A percentile compares a stretch with the other conserved stretches of the same genome.
Evolutionary conservation across 192 early-diverging fungal species (phyloP).

Genomic region (Gonapodya prolifera): DNA sequence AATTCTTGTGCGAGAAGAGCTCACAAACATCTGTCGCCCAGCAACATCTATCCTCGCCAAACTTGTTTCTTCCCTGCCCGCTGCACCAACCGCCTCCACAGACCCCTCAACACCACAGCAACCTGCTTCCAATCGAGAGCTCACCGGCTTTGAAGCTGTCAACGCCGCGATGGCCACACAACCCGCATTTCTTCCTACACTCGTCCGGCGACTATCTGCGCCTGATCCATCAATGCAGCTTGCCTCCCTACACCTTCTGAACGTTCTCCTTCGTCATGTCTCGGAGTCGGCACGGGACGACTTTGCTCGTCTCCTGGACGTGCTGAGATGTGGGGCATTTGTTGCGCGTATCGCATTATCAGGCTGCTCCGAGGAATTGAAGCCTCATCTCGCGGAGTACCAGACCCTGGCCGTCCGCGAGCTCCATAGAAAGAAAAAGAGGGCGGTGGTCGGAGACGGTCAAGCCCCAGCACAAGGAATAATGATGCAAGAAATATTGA

Average conservation of each 20-base stretch:
- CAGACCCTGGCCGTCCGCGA: conserved; percentile 48
- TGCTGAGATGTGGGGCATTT: conserved; percentile 27
- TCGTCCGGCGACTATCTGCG: conserved; percentile 42
- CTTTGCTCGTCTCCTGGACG: conserved; percentile 34
- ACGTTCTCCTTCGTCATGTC: conserved; percentile 45
- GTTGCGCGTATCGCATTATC: conserved; percentile 29
- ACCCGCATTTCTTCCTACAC: conserved; percentile 27
- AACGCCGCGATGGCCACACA: conserved; percentile 31
- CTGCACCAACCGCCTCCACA: conserved; percentile 10
- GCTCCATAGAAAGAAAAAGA: conserved; percentile 32
- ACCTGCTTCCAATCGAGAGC: conserved; percentile 17
- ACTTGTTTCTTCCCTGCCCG: conserved; percentile 29
- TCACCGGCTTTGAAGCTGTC: conserved; percentile 39
- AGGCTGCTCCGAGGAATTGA: conserved; percentile 48
- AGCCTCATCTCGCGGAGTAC: conserved; percentile 45
- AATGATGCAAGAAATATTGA: conserved; percentile 41
- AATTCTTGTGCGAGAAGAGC: conserved; percentile 47
- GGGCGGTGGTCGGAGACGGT: conserved; percentile 21
- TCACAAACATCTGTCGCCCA: conserved; percentile 57
- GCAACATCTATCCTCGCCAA: conserved; percentile 59
- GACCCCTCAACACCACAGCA: background rate
- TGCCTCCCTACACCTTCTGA: conserved; percentile 49
- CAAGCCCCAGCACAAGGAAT: conserved; percentile 34
- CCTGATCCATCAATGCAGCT: conserved; percentile 50
- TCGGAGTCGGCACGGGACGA: conserved; percentile 32